Evolutionary conservation across 345 rosid genomes (phyloP).

Genomic region (Dimocarpus longan): DNA sequence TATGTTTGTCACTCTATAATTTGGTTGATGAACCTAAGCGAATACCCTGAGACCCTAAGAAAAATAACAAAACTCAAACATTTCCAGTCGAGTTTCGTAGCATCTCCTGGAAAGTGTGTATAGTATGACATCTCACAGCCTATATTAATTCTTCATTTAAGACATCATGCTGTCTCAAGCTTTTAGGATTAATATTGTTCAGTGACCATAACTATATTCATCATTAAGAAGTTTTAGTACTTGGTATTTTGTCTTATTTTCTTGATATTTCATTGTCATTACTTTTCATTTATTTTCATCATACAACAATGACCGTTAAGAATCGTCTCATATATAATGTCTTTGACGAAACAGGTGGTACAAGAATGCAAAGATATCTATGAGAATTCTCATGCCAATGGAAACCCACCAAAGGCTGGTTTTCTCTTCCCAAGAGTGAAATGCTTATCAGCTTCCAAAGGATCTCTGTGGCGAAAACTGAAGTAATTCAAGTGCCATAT

Average conservation of each 20-base stretch:
- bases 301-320: conserved; percentile 8
- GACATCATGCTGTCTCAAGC: no score
- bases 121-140: background rate
- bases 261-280: background rate
- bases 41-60: background rate
- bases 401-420: conserved; percentile 85
- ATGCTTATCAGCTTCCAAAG: conserved; percentile 70
- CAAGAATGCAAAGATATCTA: conserved; percentile 98
- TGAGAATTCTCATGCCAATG: conserved; percentile 80
- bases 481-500: conserved; percentile 27
- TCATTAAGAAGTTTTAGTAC: background rate
- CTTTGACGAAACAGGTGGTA: conserved; percentile 59
- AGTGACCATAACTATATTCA: background rate
- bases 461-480: conserved; percentile 76
- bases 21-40: background rate
- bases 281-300: background rate
- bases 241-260: background rate
- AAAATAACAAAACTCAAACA: background rate
- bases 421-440: conserved; percentile 86
- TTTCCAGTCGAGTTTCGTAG: background rate
- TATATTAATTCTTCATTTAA: background rate
- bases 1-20: conserved; percentile 24
- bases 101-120: background rate
- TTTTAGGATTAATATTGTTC: background rate
- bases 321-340: background rate